Percentiles rank a stretch among this genome's conserved stretches.
phyloP scores from a whole-genome alignment of 2,329 filamentous ascomycete genomes.

The Juglanconis juglandina region DNA sequence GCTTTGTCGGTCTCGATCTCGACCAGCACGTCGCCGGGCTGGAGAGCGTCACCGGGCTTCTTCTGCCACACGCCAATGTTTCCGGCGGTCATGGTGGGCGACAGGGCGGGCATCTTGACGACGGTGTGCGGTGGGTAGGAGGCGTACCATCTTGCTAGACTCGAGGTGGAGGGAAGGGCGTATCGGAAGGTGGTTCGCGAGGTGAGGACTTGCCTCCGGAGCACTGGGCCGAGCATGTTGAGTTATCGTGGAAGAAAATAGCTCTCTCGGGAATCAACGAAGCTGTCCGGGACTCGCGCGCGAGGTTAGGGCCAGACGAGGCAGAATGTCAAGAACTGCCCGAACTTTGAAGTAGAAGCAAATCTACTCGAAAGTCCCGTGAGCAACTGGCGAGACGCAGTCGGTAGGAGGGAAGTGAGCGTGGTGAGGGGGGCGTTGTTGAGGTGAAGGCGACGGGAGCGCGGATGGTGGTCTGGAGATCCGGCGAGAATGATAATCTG shows the following conservation, averaged over 20 bases:
- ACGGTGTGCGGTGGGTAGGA: conserved; percentile 93
- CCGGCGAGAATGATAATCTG: conserved; percentile 4
- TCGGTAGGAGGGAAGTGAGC: conserved; percentile 19
- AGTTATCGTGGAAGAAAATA: conserved; percentile 21
- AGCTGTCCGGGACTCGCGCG: conserved; percentile 13
- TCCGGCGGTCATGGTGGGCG: conserved; percentile 93
- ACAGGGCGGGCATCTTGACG: conserved; percentile 96
- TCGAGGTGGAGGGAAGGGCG: conserved; percentile 49
- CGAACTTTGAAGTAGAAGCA: conserved; percentile 1
- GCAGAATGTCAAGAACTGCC: conserved; percentile 12
- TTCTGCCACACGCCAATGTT: conserved; percentile 99
- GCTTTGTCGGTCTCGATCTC: conserved; percentile 99
- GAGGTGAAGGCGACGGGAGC: neutral
- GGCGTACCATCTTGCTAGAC: conserved; percentile 64
- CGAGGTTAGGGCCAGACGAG: conserved; percentile 19
- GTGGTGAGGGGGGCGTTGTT: conserved; percentile 14
- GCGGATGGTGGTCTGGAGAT: conserved; percentile 12
- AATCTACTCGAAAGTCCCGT: conserved; percentile 11
- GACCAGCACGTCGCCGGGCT: conserved; percentile 90
- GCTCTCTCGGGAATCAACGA: conserved; percentile 21
- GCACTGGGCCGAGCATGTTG: conserved; percentile 61
- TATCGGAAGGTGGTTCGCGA: conserved; percentile 48
- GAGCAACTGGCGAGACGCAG: conserved; percentile 10
- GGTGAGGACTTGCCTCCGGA: conserved; percentile 60
- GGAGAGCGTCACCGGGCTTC: conserved; percentile 83